Evolutionary conservation across 2,329 filamentous ascomycete genomes (phyloP), one percentile per base, ranked within the genome.

Genomic region (Botryotinia narcissicola): DNA sequence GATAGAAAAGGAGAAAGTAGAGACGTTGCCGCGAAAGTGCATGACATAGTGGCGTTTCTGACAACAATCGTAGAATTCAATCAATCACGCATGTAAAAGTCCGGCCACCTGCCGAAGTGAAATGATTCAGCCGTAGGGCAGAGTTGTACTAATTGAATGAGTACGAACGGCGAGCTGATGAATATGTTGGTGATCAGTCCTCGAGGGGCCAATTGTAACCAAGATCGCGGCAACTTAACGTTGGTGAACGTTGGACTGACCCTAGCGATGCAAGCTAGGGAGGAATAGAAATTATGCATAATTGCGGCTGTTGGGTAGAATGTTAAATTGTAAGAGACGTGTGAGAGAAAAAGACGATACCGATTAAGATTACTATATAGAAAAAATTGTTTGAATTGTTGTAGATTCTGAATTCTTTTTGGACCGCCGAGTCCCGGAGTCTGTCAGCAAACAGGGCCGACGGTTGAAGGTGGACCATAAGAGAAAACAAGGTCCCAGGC

Each of bases 151-250:
- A 66, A 73, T 32, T 73, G 51, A 60, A 71, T 66, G 37, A 67
- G 67, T 63, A 70, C 59, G 57, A 62, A 73, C 51, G 70, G 57
- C 67, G 69, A 66, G 70, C 70, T 72, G 61, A 72, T 68, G 61
- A 59, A 25, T 59, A 72, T 67, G 70, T 72, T 68, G 70, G 70
- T 72, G 61, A 72, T 59, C 70, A 60, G 71, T 68, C 71, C 71
- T 72, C 71, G 71, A 72, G 71, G 63, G 71, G 68, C 51, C 71
- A 72, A 72, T 69, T 70, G 72, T 73, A 61, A 74, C 75, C 35
- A 71, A n/a, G 54, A 60, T 44, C 57, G 73, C 74, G 75, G 75
- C 76, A 77, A 69, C 64, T 76, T 66, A 73, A 74, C 67, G 62
- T 76, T 76, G 71, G 70, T 70, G 63, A 74, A 61, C 37, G 71